Base-by-base conservation (phyloP, 1,284 basidiomycete species). In the Exobasidium rhododendri region DNA sequence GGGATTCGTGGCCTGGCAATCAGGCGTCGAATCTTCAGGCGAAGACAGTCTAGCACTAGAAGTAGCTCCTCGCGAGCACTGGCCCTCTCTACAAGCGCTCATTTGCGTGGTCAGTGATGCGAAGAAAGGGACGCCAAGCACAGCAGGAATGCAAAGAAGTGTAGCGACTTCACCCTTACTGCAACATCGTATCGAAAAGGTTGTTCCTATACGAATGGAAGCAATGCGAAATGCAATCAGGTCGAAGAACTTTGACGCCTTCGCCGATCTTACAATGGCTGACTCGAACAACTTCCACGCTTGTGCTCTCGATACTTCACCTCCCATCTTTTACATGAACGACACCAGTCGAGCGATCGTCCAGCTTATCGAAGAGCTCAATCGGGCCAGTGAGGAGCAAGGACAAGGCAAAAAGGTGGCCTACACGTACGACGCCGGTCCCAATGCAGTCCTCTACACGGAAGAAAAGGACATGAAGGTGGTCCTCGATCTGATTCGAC, bases 261-360 rank as follows among this genome's bases (percentile, higher is more conserved):
- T 98, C 73, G 94, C 93, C 1, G 83, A 83, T 58, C 86, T 97
- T 80, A 98, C 94, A 31, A 98, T 97, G 92, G 87, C 86, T 63
- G 94, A 99, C 81, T 94, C 92, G 65, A 99, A 79, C 68, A 77
- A 79, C 64, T 99, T 99, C 86, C 94, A 99, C 80, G 94, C 94
- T 26, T 92, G 96, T 71, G 91, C 90, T 64, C 88, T 98, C 70
- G 96, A 99, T 83, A 98, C 94, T 0, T 85, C 89, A 52, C 96
- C 94, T 0, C 96, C 94, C 51, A 98, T 98, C 82, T 97, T 98
- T 81, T 98, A 99, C 84, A 89, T 99, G 86, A 98, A 97, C 84
- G 94, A 99, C 81, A 91, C 94, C 70, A 90, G 88, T 67, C 85
- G 77, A 32, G 72, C 71, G 43, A 76, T 79, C 47, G 70, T 79